Evolutionary conservation across 495 filamentous ascomycete genomes (phyloP).

Genomic region (Aspergillus wentii): DNA sequence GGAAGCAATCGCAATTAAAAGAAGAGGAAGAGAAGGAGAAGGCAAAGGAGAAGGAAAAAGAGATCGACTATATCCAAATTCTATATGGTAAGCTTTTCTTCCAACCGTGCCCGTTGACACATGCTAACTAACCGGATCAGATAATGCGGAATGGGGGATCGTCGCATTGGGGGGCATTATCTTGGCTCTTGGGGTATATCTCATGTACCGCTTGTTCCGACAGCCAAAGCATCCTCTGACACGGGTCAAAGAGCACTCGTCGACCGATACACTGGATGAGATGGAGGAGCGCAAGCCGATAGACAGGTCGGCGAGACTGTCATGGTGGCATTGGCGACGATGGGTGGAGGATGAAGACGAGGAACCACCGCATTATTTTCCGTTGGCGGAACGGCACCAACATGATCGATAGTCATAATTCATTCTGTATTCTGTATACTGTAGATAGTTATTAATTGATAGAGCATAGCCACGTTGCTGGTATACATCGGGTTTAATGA

Average conservation of each 20-base stretch:
- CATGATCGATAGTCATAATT: slow-evolving; percentile 2
- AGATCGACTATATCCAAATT: no score
- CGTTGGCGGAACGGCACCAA: slow-evolving; percentile 22
- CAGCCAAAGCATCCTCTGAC: not conserved
- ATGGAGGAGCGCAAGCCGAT: slow-evolving; percentile 14
- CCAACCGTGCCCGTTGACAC: no score
- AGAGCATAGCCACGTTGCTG: no score
- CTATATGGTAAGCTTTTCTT: no score
- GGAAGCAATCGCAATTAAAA: no score
- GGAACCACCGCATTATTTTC: slow-evolving; percentile 23
- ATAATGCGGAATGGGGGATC: no score
- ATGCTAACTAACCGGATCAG: no score
- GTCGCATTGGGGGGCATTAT: not conserved
- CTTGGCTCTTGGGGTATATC: not conserved
- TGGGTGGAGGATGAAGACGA: slow-evolving; percentile 18
- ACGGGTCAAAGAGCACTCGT: slow-evolving; percentile 10
- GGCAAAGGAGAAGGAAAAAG: no score
- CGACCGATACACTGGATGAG: slow-evolving; percentile 18
- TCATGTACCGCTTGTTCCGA: not conserved
- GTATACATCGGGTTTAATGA: no score
- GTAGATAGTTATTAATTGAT: not conserved
- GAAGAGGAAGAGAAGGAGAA: no score
- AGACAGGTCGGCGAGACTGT: slow-evolving; percentile 2
- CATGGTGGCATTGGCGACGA: slow-evolving; percentile 37
- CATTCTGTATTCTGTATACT: slow-evolving; percentile 1